Evolutionary conservation across 352 stramenopile species (phyloP), one percentile per base, ranked within the genome.

Genomic region (Phytophthora nicotianae): DNA sequence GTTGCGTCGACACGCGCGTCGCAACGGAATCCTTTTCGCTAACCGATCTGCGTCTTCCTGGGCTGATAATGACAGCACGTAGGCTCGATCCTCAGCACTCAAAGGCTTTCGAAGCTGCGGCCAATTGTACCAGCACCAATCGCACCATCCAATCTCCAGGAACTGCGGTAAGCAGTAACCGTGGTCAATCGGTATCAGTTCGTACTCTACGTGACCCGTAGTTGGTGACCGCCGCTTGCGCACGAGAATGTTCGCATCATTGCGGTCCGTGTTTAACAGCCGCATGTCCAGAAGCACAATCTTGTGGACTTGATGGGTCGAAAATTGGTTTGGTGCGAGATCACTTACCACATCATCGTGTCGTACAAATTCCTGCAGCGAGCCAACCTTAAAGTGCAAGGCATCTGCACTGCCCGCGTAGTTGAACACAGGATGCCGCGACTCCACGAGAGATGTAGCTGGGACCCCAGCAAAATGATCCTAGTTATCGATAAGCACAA

Each of bases 81-180:
- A 95, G 24, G 74, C 55, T 16, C 75, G 72, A 24, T 94, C 81
- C 10, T 80, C 72, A 6, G 67, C 58, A 21, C 81, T 91, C 32
- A 94, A 59, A 8, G 85, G 80, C 32, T 96, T 53, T 27, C 80
- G 63, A 24, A 95, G 77, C 70, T 99, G 97, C 8, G 95, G 93
- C 95, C 96, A 99, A 70, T 99, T 96, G 50, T 98, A 95, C 97
- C 97, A 99, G 65, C 96, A 99, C 97, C 96, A 99, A 73, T 99
- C 96, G 65, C 97, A 99, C 93, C 97, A 99, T 19, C 88, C 97
- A 23, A 99, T 98, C 68, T 99, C 94, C 14, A 98, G 69, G 35
- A 93, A 92, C 58, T 98, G 93, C 17, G 97, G 90, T 26, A 99
- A 74, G 70, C 95, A 99, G 66, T 99, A 99, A 11, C 97, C 97